Evolutionary conservation across 305 asterid species (phyloP).

Genomic region (Plantago lanceolata): DNA sequence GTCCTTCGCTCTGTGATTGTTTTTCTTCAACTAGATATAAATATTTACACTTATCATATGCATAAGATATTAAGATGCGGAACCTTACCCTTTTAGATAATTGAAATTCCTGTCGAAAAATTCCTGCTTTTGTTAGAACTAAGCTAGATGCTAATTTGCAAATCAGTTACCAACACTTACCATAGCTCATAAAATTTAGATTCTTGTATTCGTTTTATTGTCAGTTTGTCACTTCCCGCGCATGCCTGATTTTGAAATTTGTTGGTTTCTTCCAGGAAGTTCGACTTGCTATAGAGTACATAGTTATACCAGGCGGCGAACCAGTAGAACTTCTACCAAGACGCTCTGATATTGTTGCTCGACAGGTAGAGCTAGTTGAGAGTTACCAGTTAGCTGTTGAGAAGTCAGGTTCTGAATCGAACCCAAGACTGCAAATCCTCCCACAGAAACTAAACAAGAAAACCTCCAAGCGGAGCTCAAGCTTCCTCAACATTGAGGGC

Average conservation of each 20-base stretch:
- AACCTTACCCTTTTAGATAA: too few relatives aligned
- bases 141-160: not conserved
- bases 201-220: too few relatives aligned
- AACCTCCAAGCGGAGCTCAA: conserved; percentile 34
- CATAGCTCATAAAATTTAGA: too few relatives aligned
- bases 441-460: conserved; percentile 59
- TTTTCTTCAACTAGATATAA: not conserved
- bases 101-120: too few relatives aligned
- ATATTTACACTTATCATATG: too few relatives aligned
- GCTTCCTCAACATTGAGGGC: conserved; percentile 24
- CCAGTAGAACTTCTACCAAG: conserved; percentile 96
- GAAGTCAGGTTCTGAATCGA: conserved; percentile 78
- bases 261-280: conserved; percentile 54
- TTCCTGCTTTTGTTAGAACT: not conserved
- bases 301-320: conserved; percentile 94
- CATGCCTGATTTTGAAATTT: conserved; percentile 8
- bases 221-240: too few relatives aligned
- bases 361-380: conserved; percentile 80
- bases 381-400: conserved; percentile 84
- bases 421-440: conserved; percentile 88
- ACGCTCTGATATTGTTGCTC: conserved; percentile 81
- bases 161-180: too few relatives aligned
- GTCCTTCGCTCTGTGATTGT: conserved; percentile 1
- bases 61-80: too few relatives aligned
- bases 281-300: conserved; percentile 93